Evolutionary conservation across 768 basidiomycete genomes (phyloP), one percentile per base, ranked within the genome.

Genomic region (Pholiota conissans): DNA sequence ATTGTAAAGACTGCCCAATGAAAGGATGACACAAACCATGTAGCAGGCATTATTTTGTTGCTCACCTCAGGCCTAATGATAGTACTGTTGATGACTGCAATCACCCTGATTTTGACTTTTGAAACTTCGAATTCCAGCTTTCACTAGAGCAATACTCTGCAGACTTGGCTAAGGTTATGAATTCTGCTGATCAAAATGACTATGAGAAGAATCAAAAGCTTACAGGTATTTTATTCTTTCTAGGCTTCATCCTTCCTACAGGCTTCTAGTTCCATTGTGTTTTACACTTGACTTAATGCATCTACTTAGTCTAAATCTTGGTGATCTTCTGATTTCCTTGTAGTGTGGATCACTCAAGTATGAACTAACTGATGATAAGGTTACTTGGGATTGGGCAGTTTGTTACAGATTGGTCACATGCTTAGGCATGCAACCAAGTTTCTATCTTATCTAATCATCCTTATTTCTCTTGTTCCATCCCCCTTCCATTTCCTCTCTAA

Each of bases 141-240:
- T 26, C 58, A 24, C 53, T 49, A 59, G 26, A 22, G 7, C 0
- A 59, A 61, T 3, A 49, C 30, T 32, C 30, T 68, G 3, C 11
- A 16, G 2, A 50, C 10, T 8, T n/a, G n/a, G n/a, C n/a, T n/a
- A n/a, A n/a, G n/a, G 42, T 69, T 9, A 47, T 64, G 10, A 37
- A 10, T 10, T 69, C 67, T 13, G n/a, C n/a, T 2, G 56, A 62
- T 24, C 59, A 64, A 49, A 37, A 46, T 1, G 48, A 50, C 5
- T 73, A 67, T 54, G 56, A 71, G 35, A 29, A 29, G 5, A 63
- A 60, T 20, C 61, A 66, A 3, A 59, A 64, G 2, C 32, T 51
- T 14, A 73, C 72, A 2, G 74, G 78, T 0, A 68, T 81, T 30
- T 71, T 64, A 14, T 62, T 78, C 24, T 61, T 71, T n/a, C 64